Conservation (phyloP, 192 early-diverging fungal genomes). For the Pilobolus umbonatus region DNA sequence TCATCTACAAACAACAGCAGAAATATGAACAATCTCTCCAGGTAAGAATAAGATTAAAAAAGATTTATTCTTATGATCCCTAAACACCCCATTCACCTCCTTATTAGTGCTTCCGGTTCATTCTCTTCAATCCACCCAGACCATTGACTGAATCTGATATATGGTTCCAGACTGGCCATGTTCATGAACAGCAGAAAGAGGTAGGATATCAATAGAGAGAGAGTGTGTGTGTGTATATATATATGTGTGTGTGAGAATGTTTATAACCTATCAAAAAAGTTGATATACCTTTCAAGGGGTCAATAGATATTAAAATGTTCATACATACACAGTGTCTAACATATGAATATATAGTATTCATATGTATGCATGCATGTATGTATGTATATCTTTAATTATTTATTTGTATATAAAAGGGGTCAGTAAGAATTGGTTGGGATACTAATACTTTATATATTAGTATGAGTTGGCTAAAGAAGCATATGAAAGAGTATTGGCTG, state of each 20-base stretch:
- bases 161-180: conserved; percentile 97
- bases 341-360: neutral
- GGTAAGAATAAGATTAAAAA: conserved; percentile 31
- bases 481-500: conserved; percentile 86
- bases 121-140: conserved; percentile 76
- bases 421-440: too few species aligned
- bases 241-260: neutral
- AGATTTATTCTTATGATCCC: neutral
- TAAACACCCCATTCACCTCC: neutral
- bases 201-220: conserved; percentile 30
- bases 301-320: too few species aligned
- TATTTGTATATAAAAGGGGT: too few species aligned
- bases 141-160: conserved; percentile 94
- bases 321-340: conserved; percentile 1
- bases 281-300: too few species aligned
- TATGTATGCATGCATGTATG: conserved; percentile 1
- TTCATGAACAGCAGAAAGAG: conserved; percentile 93
- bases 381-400: conserved; percentile 5
- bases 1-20: conserved; percentile 93
- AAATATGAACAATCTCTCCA: conserved; percentile 68
- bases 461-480: conserved; percentile 74
- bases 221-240: neutral
- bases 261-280: neutral
- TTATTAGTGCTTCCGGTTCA: conserved; percentile 83
- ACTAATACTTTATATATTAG: too few species aligned